Percentiles rank a stretch among this genome's conserved stretches.
Evolutionary conservation across 2,329 filamentous ascomycete genomes (phyloP).

Genomic region (Colletotrichum chrysophilum): DNA sequence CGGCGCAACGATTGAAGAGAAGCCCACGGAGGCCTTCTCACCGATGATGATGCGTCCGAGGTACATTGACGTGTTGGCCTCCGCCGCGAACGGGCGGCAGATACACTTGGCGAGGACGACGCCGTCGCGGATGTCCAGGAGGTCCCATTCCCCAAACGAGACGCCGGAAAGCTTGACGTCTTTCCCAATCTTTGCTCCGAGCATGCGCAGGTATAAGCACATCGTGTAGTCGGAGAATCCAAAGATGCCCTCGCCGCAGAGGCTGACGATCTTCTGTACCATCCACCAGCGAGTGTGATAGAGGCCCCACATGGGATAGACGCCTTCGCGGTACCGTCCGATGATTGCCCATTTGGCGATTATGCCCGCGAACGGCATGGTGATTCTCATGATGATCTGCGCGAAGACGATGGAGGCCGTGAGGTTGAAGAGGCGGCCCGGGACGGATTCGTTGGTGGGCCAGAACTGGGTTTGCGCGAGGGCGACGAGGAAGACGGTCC

Average conservation of each 20-base stretch:
- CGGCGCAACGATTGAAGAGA: constrained; percentile 54
- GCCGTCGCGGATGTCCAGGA: constrained; percentile 58
- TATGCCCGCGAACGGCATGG: constrained; percentile 54
- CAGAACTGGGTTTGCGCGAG: constrained; percentile 45
- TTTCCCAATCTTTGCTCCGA: constrained; percentile 58
- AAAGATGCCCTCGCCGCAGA: constrained; percentile 55
- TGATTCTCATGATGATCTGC: constrained; percentile 39
- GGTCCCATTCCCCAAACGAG: constrained; percentile 59
- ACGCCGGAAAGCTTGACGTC: constrained; percentile 52
- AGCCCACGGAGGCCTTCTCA: constrained; percentile 49
- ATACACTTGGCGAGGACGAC: constrained; percentile 50
- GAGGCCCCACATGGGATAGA: constrained; percentile 64
- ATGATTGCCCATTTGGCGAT: constrained; percentile 59
- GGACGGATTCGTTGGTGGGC: constrained; percentile 41
- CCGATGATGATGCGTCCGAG: constrained; percentile 57
- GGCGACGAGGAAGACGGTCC: constrained; percentile 56
- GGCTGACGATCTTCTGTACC: constrained; percentile 55
- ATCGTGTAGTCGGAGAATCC: constrained; percentile 40
- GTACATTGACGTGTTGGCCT: constrained; percentile 64
- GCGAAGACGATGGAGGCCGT: constrained; percentile 49
- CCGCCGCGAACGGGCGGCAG: constrained; percentile 57
- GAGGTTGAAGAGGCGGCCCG: constrained; percentile 54
- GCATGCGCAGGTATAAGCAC: constrained; percentile 52
- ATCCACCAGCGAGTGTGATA: constrained; percentile 67
- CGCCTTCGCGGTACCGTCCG: constrained; percentile 55